Evolutionary conservation across 768 basidiomycete species (phyloP), one percentile per base, ranked within the genome.

Genomic region (Tremella fuciformis): DNA sequence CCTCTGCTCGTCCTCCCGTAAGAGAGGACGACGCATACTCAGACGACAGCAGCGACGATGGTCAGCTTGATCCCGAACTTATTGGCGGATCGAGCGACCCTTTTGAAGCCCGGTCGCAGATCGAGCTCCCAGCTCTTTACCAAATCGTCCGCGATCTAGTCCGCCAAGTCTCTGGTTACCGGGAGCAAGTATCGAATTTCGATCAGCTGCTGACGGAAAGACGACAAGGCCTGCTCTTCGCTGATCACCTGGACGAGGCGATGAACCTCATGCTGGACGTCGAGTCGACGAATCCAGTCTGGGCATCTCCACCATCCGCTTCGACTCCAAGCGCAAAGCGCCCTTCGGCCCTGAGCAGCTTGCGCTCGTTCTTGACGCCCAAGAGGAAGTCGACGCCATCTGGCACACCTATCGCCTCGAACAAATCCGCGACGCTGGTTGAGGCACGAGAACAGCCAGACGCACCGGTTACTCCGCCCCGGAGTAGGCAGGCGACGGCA

Each of bases 201-300:
- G 91, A 97, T 79, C 83, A 83, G 70, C 89, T 84, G 69, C 83
- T 98, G 2, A 75, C 84, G 1, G 90, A 98, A 77, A 83, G 94
- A 37, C 83, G 94, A 16, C 88, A 87, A 70, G 93, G 92, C 1
- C 81, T 98, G 8, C 78, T 94, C 16, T 96, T 94, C 76, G 87
- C 88, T 2, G 92, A 96, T 78, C 92, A 92, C 72, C 79, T 96
- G 37, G 88, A 86, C 37, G 94, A 97, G 67, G 93, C 93, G 2
- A 80, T 97, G 58, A 87, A 82, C 46, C 79, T 91, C 47, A 82
- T 81, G 13, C 79, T 91, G 55, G 87, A 91, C 57, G 76, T 88
- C 21, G 79, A 81, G 1, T 80, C 83, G 4, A 46, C 62, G 9
- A 47, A 46, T 50, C 41, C 48, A 16, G 63, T 61, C 21, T 53